Percentiles rank a stretch among this genome's conserved stretches.
Conservation (phyloP, 495 filamentous ascomycete species). For the Neurospora sp. region DNA sequence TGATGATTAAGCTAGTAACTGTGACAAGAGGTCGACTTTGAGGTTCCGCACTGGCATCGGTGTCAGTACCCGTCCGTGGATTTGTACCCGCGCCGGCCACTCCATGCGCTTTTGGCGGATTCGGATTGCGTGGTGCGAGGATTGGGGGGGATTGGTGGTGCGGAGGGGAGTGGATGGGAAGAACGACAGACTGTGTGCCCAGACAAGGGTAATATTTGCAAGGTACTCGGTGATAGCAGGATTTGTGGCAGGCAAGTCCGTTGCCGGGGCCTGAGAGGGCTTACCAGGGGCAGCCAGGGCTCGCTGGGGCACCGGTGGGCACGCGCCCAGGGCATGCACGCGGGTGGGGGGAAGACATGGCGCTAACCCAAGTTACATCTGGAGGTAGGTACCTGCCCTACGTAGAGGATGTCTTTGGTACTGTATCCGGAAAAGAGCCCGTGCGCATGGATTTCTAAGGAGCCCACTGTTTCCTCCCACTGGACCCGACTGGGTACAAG, state of each 20-base stretch:
- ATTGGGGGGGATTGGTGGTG: background rate
- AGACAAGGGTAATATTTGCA: background rate
- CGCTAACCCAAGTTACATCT: background rate
- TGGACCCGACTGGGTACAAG: background rate
- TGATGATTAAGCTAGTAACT: slow-evolving; percentile 11
- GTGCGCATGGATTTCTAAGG: background rate
- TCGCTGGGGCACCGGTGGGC: background rate
- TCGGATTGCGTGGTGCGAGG: background rate
- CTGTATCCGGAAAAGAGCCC: background rate
- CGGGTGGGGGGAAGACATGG: background rate
- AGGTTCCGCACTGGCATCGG: slow-evolving; percentile 7
- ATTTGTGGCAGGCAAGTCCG: background rate
- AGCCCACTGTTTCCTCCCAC: background rate
- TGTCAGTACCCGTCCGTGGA: slow-evolving; percentile 19
- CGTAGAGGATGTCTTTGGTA: background rate
- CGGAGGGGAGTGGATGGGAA: background rate
- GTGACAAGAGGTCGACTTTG: background rate
- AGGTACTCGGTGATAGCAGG: background rate
- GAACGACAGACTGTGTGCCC: background rate
- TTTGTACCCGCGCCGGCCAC: background rate
- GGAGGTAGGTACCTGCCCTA: background rate
- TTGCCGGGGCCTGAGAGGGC: background rate
- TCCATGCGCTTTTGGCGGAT: background rate
- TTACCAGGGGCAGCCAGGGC: background rate
- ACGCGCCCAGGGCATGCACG: background rate